A percentile compares a stretch with the other conserved stretches of the same genome.
Conservation (phyloP, 805 yeast species). For the Kluyveromyces lactis region DNA sequence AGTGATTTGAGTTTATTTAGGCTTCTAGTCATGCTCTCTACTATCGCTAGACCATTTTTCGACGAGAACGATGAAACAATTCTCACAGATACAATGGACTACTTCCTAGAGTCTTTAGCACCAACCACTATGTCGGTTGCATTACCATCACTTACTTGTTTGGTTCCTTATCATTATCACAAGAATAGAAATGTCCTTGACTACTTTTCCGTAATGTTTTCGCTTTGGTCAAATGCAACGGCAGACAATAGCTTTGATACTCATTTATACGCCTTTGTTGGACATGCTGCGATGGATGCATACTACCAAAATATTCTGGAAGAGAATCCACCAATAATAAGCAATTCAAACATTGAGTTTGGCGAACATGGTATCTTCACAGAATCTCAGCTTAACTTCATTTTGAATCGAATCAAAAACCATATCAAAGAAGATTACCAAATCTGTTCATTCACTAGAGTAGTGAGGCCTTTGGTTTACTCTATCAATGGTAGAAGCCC, state of each 20-base stretch:
- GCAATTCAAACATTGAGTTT: conserved; percentile 26
- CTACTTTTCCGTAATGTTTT: conserved; percentile 59
- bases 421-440: conserved; percentile 31
- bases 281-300: conserved; percentile 47
- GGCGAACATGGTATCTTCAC: conserved; percentile 58
- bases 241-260: conserved; percentile 47
- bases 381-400: conserved; percentile 48
- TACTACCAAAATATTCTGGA: conserved; percentile 22
- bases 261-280: conserved; percentile 55
- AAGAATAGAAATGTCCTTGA: conserved; percentile 38
- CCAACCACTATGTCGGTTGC: conserved; percentile 44
- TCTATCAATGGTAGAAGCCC: conserved; percentile 49
- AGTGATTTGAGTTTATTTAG: conserved; percentile 42
- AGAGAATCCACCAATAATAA: conserved; percentile 23
- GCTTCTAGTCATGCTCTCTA: conserved; percentile 43
- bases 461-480: conserved; percentile 42
- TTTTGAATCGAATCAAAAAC: conserved; percentile 47
- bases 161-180: conserved; percentile 40
- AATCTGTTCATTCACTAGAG: conserved; percentile 36
- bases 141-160: conserved; percentile 42
- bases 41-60: conserved; percentile 48
- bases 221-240: conserved; percentile 58
- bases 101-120: conserved; percentile 44
- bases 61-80: conserved; percentile 29
- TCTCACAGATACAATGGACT: conserved; percentile 43